Base-by-base conservation (phyloP, 2,329 filamentous ascomycete genomes). In the Cladosporium sp. region DNA sequence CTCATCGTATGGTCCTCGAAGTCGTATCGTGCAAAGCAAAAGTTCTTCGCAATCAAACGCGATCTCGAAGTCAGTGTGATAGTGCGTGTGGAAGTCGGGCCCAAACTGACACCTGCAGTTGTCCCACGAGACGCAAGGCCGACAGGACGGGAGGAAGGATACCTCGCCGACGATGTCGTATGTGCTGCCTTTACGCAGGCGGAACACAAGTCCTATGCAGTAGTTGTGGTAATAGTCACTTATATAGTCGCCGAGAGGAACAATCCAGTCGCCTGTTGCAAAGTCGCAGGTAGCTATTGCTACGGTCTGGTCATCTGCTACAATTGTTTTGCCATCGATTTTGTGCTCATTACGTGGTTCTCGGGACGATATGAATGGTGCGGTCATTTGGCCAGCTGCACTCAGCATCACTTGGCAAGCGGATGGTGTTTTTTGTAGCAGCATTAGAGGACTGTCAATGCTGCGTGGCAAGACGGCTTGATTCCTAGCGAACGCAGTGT, bases 211-310 rank as follows among this genome's bases (percentile, higher is more conserved):
- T 14, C 58, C 58, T 5, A 52, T 5, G 29, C 23, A 60, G 37
- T 60, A 33, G 26, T 16, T 44, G 35, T 28, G 29, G 50, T 53
- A 53, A 26, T 53, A 53, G 16, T 40, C 35, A 23, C 56, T 44
- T 21, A 18, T 18, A 7, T 50, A 61, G 40, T 50, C 12, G 26
- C 26, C 23, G 2, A 50, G 31, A 37, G 58, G 18, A 18, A 23
- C 58, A 12, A 61, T 50, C 58, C 40, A 61, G 28, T 61, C 58
- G 46, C 58, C 44, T 3, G n/a, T 31, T 14, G 26, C 44, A 11
- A 50, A 29, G 1, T 50, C 28, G 29, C 58, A 50, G 21, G 44
- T 61, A 6, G 58, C 18, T 31, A 52, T 21, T 16, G 40, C 58
- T 31, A 60, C 58, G 1, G 58, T 40, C 10, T 16, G 40, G 18